Percentiles rank a stretch among this genome's conserved stretches.
Evolutionary conservation across 2,329 filamentous ascomycete species (phyloP).

Genomic region (Botryotinia convoluta): DNA sequence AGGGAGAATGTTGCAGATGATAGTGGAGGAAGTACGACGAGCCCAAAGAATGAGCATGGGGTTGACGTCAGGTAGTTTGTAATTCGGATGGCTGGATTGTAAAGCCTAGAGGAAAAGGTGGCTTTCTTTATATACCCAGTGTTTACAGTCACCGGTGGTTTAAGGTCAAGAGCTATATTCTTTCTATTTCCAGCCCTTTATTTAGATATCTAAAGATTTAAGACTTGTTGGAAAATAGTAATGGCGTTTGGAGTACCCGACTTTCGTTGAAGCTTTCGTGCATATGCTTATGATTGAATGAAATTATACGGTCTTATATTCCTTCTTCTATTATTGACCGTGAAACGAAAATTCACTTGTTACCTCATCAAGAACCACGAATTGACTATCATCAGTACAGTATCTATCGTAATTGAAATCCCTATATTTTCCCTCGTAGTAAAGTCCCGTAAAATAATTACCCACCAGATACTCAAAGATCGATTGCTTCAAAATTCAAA

Average conservation of each 20-base stretch:
- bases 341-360: not conserved
- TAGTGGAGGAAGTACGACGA: not conserved
- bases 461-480: not conserved
- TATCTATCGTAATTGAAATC: not conserved
- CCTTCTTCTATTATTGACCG: too few species aligned
- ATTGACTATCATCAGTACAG: not conserved
- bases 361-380: not conserved
- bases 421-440: not conserved
- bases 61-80: not conserved
- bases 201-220: not conserved
- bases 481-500: not conserved
- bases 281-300: not conserved
- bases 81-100: not conserved
- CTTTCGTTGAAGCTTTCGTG: not conserved
- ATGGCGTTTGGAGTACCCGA: not conserved
- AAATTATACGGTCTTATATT: not conserved
- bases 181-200: not conserved
- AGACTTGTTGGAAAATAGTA: not conserved
- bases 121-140: conserved; percentile 7
- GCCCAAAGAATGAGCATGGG: not conserved
- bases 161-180: not conserved
- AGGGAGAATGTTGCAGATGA: not conserved
- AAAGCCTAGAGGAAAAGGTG: not conserved
- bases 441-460: accelerated
- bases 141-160: not conserved